Conservation (phyloP, 495 filamentous ascomycete genomes). For the Xylaria cubensis region DNA sequence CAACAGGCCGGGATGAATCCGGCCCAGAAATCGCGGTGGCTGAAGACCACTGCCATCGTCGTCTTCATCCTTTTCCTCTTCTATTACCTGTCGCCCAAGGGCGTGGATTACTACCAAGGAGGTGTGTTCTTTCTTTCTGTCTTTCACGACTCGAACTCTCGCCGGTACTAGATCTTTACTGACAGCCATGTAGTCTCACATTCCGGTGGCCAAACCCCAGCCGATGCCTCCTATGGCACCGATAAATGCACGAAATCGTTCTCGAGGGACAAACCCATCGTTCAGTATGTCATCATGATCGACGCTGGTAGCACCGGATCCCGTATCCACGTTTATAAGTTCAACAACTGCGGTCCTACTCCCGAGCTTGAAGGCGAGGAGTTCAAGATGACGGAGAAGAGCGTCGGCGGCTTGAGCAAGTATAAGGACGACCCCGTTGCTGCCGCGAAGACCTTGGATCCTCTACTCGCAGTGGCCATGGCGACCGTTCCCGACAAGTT, state of each 20-base stretch:
- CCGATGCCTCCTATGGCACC: slow-evolving; percentile 66
- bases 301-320: slow-evolving; percentile 98
- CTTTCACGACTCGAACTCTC: background rate
- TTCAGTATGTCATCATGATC: slow-evolving; percentile 98
- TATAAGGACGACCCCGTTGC: slow-evolving; percentile 84
- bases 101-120: slow-evolving; percentile 53
- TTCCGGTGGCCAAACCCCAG: slow-evolving; percentile 57
- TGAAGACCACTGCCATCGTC: slow-evolving; percentile 84
- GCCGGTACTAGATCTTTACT: background rate
- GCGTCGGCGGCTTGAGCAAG: slow-evolving; percentile 82
- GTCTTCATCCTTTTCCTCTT: slow-evolving; percentile 75
- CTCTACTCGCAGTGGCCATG: slow-evolving; percentile 84
- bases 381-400: slow-evolving; percentile 88
- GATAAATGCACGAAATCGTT: slow-evolving; percentile 80
- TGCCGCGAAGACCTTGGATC: slow-evolving; percentile 87
- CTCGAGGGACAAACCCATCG: slow-evolving; percentile 85
- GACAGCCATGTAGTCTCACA: slow-evolving; percentile 32
- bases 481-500: slow-evolving; percentile 83
- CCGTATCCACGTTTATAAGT: slow-evolving; percentile 96
- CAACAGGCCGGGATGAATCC: slow-evolving; percentile 69
- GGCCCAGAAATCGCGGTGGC: slow-evolving; percentile 74
- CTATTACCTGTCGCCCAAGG: slow-evolving; percentile 72
- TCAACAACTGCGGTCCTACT: slow-evolving; percentile 96
- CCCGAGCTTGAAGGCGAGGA: slow-evolving; percentile 93
- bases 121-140: slow-evolving; percentile 37